phyloP scores from a whole-genome alignment of 2,329 filamentous ascomycete genomes.

The Plectosphaerella sp. region DNA sequence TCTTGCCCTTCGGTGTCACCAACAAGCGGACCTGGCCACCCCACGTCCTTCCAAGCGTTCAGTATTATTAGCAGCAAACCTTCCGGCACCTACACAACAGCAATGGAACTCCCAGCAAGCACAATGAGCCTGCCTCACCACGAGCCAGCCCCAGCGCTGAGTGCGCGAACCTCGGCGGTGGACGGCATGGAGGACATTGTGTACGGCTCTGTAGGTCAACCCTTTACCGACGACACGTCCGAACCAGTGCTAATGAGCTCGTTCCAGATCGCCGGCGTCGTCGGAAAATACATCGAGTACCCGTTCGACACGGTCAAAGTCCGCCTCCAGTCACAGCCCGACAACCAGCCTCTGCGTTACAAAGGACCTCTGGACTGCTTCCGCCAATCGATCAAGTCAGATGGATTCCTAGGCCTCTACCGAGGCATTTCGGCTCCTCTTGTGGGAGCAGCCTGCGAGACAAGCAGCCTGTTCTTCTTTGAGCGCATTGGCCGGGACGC shows the following conservation, averaged over 20 bases:
- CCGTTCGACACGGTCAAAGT: conserved; percentile 99
- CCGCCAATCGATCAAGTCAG: conserved; percentile 72
- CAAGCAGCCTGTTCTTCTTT: conserved; percentile 88
- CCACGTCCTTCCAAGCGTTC: not conserved
- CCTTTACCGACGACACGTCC: not conserved
- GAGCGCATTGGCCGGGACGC: conserved; percentile 70
- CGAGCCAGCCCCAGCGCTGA: conserved; percentile 8
- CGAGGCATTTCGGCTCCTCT: conserved; percentile 90
- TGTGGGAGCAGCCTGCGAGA: conserved; percentile 87
- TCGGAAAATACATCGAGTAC: conserved; percentile 96
- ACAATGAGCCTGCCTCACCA: conserved; percentile 12
- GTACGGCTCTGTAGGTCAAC: conserved; percentile 72
- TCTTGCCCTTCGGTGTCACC: not conserved
- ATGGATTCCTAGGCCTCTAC: conserved; percentile 81
- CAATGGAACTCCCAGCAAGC: conserved; percentile 9
- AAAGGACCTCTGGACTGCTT: conserved; percentile 90
- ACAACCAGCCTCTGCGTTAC: conserved; percentile 76
- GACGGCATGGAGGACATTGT: conserved; percentile 81
- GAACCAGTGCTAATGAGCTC: conserved; percentile 2
- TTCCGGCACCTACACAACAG: not conserved
- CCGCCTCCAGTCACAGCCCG: conserved; percentile 90
- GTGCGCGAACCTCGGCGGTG: conserved; percentile 31
- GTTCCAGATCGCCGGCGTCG: conserved; percentile 69
- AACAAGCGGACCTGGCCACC: too few relatives aligned
- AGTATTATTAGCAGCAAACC: too few relatives aligned